These are phyloP conservation scores for Arthrobotrys musiformis DNA, from an alignment of 2,329 filamentous ascomycete genomes.

Conservation along the genomic window DNA sequence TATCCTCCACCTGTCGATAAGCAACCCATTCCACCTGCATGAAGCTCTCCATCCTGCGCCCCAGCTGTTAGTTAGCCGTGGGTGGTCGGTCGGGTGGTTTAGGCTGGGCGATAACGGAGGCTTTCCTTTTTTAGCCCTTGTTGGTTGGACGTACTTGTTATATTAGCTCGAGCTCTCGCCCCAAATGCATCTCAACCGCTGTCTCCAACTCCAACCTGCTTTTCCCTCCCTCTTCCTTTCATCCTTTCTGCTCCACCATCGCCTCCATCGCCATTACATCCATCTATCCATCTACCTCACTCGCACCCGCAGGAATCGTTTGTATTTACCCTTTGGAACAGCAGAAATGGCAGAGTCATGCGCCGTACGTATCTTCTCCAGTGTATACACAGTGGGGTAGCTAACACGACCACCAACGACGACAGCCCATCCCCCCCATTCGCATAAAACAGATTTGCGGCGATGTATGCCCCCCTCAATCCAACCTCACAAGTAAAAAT, in stretches of 20 bases:
- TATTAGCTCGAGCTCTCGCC: slow-evolving; percentile 13
- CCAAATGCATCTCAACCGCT: background rate
- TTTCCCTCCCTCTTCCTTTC: background rate
- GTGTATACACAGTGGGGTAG: slow-evolving; percentile 39
- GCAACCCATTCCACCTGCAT: background rate
- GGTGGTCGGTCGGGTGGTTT: slow-evolving; percentile 33
- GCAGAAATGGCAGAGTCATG: slow-evolving; percentile 47
- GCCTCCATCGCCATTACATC: background rate
- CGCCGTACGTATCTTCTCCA: slow-evolving; percentile 20
- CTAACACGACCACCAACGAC: background rate
- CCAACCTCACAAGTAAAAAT: background rate
- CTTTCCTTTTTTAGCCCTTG: background rate
- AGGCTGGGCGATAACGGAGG: slow-evolving; percentile 54
- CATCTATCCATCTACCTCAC: background rate
- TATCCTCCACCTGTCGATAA: background rate
- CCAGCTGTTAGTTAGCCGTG: background rate
- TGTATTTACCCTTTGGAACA: background rate
- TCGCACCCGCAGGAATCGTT: background rate
- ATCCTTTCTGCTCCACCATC: background rate
- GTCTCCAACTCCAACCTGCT: slow-evolving; percentile 8
- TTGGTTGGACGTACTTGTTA: background rate
- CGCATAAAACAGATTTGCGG: slow-evolving; percentile 85
- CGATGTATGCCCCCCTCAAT: slow-evolving; percentile 71
- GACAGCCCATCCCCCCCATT: slow-evolving; percentile 77
- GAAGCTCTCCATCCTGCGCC: slow-evolving; percentile 8